Conservation (phyloP, 495 filamentous ascomycete genomes). For the Penicillium egyptiacum region DNA sequence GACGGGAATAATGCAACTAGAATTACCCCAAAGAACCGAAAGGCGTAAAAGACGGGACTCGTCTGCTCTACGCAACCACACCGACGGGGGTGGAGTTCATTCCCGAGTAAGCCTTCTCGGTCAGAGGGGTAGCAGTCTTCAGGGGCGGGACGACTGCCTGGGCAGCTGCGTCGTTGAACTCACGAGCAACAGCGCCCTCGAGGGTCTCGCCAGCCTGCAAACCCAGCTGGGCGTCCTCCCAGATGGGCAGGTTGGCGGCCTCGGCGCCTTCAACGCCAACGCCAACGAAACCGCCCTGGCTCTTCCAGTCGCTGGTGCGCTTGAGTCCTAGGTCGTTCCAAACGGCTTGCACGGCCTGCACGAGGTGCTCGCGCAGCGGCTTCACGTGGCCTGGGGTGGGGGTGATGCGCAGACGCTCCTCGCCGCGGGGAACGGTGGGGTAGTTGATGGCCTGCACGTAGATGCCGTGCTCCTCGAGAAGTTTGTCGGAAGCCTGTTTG, state of each 20-base stretch:
- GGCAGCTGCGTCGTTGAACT: conserved; percentile 31
- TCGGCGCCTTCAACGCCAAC: conserved; percentile 70
- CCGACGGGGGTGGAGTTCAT: conserved; percentile 33
- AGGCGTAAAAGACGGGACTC: neutral
- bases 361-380: conserved; percentile 77
- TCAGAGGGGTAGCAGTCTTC: conserved; percentile 34
- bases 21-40: conserved; percentile 9
- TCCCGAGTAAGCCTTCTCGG: conserved; percentile 25
- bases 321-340: conserved; percentile 89
- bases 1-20: conserved; percentile 10
- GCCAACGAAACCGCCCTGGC: conserved; percentile 87
- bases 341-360: conserved; percentile 80
- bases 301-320: conserved; percentile 86
- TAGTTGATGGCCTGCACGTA: conserved; percentile 99
- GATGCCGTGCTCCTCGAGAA: conserved; percentile 83
- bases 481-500: conserved; percentile 82
- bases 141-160: conserved; percentile 19
- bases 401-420: conserved; percentile 93
- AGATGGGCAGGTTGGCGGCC: conserved; percentile 65
- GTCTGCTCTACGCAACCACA: conserved; percentile 33
- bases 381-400: conserved; percentile 90
- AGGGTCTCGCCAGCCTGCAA: conserved; percentile 50
- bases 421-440: conserved; percentile 92
- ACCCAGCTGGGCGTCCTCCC: conserved; percentile 84
- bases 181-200: conserved; percentile 41